Base-by-base conservation (phyloP, 306 rosid species). In the Vicia faba region DNA sequence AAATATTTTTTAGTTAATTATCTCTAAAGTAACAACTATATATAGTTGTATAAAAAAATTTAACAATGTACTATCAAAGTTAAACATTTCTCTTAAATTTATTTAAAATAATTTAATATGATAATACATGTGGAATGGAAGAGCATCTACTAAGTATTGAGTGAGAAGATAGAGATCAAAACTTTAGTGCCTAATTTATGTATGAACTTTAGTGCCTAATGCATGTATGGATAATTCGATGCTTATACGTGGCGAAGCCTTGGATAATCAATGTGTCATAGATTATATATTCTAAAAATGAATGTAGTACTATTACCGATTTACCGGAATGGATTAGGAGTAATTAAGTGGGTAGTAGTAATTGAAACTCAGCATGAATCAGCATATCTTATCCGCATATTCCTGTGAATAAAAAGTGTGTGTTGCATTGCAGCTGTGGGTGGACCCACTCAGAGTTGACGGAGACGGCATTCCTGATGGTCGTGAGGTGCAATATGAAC, bases 371-470 rank as follows among this genome's bases (percentile, higher is more conserved):
- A 71, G 69, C 73, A 49, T 57, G 77, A 67, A 58, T 71, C 33
- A 19, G 81, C 70, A 77, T 49, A 66, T 55, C 15, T 58, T 65
- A 77, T 77, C 81, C 81, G 92, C 3, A 80, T 84, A 84, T 84
- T 72, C 92, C 26, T 74, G 16, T 4, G 35, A 60, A 40, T 35
- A 15, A 41, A 41, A 13, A 44, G 46, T 76, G 74, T 75, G 87
- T 14, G 48, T 38, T 75, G 76, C 73, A 49, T 11, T 11, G 12
- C 14, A 76, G 68, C 84, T 73, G 78, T 68, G 35, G 15, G 8
- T 19, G 79, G 83, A 38, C 78, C 81, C 83, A 75, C 46, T 1
- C 2, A 26, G 61, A 55, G 2, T 18, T 25, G 60, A 79, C 73
- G 43, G 14, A 31, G 84, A 84, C 63, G 73, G 75, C n/a, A 5